Evolutionary conservation across 2,329 filamentous ascomycete species (phyloP).

Genomic region (Calonectria naviculata): DNA sequence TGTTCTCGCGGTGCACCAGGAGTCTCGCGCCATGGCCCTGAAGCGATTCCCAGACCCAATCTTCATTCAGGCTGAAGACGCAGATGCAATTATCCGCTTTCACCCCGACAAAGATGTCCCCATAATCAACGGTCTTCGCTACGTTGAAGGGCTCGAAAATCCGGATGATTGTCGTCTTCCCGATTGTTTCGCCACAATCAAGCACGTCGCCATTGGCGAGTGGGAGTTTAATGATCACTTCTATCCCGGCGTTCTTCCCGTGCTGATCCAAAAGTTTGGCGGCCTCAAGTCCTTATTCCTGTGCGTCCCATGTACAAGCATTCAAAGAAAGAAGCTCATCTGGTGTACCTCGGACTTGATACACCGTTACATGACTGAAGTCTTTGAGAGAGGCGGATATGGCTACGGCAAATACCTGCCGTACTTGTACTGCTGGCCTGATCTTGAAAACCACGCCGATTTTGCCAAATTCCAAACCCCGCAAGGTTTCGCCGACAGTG

Average conservation of each 20-base stretch:
- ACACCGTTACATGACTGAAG: slow-evolving; percentile 41
- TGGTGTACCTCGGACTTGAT: slow-evolving; percentile 48
- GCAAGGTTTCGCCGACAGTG: slow-evolving; percentile 7
- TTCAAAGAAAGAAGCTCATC: slow-evolving; percentile 24
- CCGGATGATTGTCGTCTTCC: slow-evolving; percentile 33
- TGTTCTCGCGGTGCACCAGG: slow-evolving; percentile 47
- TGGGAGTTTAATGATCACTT: slow-evolving; percentile 8
- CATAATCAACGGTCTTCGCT: slow-evolving; percentile 30
- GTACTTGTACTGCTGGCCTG: slow-evolving; percentile 47
- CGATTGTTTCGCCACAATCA: slow-evolving; percentile 42
- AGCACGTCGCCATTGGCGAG: slow-evolving; percentile 40
- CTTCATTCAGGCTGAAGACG: slow-evolving; percentile 36
- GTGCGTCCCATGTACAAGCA: slow-evolving; percentile 2
- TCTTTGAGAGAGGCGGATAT: slow-evolving; percentile 34
- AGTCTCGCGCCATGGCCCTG: slow-evolving; percentile 49
- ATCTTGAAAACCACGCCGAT: slow-evolving; percentile 42
- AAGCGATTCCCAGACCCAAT: slow-evolving; percentile 47
- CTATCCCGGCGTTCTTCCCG: neutral
- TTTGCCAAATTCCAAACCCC: slow-evolving; percentile 42
- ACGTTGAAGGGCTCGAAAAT: neutral
- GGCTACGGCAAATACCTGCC: slow-evolving; percentile 39
- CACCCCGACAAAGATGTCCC: slow-evolving; percentile 46
- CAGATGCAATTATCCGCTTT: slow-evolving; percentile 42
- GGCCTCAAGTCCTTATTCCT: slow-evolving; percentile 44
- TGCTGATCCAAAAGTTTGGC: slow-evolving; percentile 27